These are phyloP conservation scores for Aspergillus sclerotiicarbonarius DNA, from an alignment of 495 filamentous ascomycete genomes.

Conservation along the genomic window DNA sequence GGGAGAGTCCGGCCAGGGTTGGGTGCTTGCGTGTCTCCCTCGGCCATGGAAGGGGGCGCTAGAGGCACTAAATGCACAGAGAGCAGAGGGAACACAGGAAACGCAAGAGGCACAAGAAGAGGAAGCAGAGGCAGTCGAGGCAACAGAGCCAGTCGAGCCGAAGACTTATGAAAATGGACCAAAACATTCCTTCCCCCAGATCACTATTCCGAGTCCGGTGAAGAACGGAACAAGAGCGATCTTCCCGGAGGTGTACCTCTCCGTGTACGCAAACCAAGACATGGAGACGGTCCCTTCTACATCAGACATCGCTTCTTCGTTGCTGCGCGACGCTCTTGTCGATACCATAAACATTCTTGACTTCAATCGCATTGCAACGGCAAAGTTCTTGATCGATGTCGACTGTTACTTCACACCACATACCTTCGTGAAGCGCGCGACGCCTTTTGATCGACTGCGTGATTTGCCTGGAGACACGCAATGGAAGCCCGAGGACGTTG, in stretches of 20 bases:
- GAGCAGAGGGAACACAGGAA: background rate
- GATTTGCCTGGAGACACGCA: slow-evolving; percentile 66
- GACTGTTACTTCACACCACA: slow-evolving; percentile 88
- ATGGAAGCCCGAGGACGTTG: slow-evolving; percentile 98
- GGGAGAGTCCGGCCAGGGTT: slow-evolving; percentile 62
- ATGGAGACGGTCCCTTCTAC: slow-evolving; percentile 85
- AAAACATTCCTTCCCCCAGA: slow-evolving; percentile 73
- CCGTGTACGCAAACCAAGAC: slow-evolving; percentile 85
- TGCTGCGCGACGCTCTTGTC: slow-evolving; percentile 81
- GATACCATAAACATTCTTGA: slow-evolving; percentile 94
- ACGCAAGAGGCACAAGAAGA: slow-evolving; percentile 30
- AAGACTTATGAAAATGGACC: slow-evolving; percentile 48
- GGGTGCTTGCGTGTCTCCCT: slow-evolving; percentile 80
- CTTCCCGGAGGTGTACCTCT: slow-evolving; percentile 92
- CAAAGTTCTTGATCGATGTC: slow-evolving; percentile 87
- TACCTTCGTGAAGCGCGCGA: slow-evolving; percentile 90
- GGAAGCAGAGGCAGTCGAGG: background rate
- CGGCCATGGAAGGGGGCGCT: slow-evolving; percentile 67
- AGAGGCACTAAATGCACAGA: slow-evolving; percentile 1
- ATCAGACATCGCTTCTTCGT: slow-evolving; percentile 69
- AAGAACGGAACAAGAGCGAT: slow-evolving; percentile 68
- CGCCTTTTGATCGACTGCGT: slow-evolving; percentile 81
- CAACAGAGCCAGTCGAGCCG: slow-evolving; percentile 29
- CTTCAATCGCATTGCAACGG: slow-evolving; percentile 83
- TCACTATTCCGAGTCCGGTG: slow-evolving; percentile 72